These are phyloP conservation scores for Brassica balearica DNA, from an alignment of 441 rosid genomes.

Conservation along the genomic window DNA sequence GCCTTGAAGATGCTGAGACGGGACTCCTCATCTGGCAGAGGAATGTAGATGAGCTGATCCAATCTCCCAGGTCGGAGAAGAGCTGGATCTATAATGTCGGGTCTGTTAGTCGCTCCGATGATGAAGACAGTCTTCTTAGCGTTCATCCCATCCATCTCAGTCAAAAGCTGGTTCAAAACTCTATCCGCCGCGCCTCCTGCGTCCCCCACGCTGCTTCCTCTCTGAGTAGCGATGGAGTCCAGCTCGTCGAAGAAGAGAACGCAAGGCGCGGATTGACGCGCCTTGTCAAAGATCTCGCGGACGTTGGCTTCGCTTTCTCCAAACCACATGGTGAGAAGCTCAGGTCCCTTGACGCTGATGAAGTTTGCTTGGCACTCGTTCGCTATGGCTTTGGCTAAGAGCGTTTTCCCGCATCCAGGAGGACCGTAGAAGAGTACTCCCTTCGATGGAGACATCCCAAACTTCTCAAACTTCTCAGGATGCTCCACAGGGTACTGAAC, in stretches of 20 bases:
- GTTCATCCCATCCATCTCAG: slow-evolving; percentile 79
- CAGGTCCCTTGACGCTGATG: slow-evolving; percentile 71
- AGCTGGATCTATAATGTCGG: slow-evolving; percentile 71
- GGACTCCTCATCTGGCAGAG: slow-evolving; percentile 70
- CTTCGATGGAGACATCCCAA: slow-evolving; percentile 74
- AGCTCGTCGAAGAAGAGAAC: slow-evolving; percentile 67
- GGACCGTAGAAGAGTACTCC: slow-evolving; percentile 77
- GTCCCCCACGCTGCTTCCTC: slow-evolving; percentile 74
- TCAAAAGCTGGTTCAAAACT: slow-evolving; percentile 69
- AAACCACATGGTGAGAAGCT: slow-evolving; percentile 74
- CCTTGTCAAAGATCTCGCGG: slow-evolving; percentile 72
- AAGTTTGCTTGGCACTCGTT: slow-evolving; percentile 73
- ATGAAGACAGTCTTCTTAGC: slow-evolving; percentile 75
- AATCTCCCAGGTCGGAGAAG: slow-evolving; percentile 74
- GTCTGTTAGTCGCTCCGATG: slow-evolving; percentile 73
- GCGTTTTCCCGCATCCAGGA: slow-evolving; percentile 76
- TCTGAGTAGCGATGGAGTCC: slow-evolving; percentile 72
- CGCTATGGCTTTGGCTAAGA: slow-evolving; percentile 71
- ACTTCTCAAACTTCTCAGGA: slow-evolving; percentile 78
- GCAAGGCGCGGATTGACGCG: slow-evolving; percentile 72
- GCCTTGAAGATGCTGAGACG: slow-evolving; percentile 67
- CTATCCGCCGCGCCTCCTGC: slow-evolving; percentile 81
- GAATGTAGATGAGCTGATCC: slow-evolving; percentile 71
- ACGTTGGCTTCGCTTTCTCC: slow-evolving; percentile 78
- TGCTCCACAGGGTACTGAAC: slow-evolving; percentile 83